phyloP scores from a whole-genome alignment of 2,329 filamentous ascomycete genomes.

The Clonostachys byssicola region DNA sequence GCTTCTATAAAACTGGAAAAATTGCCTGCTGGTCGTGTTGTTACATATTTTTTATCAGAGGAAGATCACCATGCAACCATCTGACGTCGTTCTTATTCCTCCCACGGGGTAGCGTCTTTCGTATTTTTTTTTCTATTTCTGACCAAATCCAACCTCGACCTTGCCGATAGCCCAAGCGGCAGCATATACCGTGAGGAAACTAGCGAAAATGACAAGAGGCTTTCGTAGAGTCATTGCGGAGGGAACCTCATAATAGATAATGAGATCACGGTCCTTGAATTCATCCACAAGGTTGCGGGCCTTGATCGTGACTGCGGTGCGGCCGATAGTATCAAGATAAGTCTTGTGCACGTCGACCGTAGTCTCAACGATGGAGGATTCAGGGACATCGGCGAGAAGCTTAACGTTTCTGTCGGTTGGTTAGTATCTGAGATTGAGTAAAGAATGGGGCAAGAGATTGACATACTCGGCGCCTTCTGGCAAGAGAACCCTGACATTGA shows the following conservation, averaged over 20 bases:
- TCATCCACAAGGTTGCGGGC: conserved; percentile 89
- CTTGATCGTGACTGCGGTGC: conserved; percentile 75
- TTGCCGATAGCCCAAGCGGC: conserved; percentile 71
- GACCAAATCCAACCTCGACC: conserved; percentile 74
- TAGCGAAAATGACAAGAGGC: conserved; percentile 75
- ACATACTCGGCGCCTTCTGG: conserved; percentile 86
- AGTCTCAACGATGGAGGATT: conserved; percentile 53
- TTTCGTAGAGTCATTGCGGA: conserved; percentile 74
- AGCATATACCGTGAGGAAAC: conserved; percentile 69
- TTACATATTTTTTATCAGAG: too few species aligned
- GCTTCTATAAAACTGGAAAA: too few species aligned
- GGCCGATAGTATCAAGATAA: conserved; percentile 89
- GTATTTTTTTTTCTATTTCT: conserved; percentile 21
- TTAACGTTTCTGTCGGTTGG: conserved; percentile 66
- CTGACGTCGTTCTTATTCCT: too few species aligned
- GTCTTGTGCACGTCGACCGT: conserved; percentile 68
- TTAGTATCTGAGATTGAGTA: conserved; percentile 11
- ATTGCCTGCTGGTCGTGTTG: too few species aligned
- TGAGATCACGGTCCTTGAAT: conserved; percentile 73
- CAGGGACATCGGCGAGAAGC: conserved; percentile 70
- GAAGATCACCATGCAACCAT: too few species aligned
- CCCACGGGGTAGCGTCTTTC: background rate
- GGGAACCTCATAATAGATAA: conserved; percentile 87
- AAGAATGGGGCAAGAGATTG: background rate
- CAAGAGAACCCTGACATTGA: conserved; percentile 77